phyloP scores from a whole-genome alignment of 2,329 filamentous ascomycete genomes.

The Thelonectria rubi region DNA sequence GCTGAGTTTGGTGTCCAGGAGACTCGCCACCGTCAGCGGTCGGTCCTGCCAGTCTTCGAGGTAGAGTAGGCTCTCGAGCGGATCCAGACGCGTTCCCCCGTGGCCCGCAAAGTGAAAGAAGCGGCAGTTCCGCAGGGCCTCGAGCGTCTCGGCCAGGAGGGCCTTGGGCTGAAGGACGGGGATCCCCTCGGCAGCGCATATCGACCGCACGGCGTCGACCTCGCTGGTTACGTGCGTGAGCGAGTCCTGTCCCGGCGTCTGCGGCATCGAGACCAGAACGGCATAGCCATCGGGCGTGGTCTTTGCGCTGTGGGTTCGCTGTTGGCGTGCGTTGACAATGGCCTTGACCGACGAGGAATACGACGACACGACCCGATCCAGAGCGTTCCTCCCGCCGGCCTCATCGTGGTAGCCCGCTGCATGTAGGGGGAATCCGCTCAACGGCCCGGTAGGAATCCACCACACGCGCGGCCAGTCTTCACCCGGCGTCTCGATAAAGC shows the following conservation, averaged over 20 bases:
- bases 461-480: too few species aligned
- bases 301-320: background rate
- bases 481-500: background rate
- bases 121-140: background rate
- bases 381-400: background rate
- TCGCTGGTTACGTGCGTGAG: background rate
- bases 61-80: background rate
- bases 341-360: conserved; percentile 49
- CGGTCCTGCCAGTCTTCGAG: background rate
- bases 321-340: conserved; percentile 38
- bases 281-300: too few species aligned
- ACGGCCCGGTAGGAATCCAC: conserved; percentile 1
- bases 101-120: conserved; percentile 9
- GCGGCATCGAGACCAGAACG: background rate
- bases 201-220: background rate
- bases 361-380: conserved; percentile 47
- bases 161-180: background rate
- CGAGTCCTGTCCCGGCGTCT: background rate
- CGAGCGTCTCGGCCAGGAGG: background rate
- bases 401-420: background rate
- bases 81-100: background rate
- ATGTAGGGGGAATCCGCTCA: conserved; percentile 8
- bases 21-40: background rate
- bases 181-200: background rate
- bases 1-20: background rate